Evolutionary conservation across 352 stramenopile species (phyloP).

Genomic region (Pythium pyrilobum): DNA sequence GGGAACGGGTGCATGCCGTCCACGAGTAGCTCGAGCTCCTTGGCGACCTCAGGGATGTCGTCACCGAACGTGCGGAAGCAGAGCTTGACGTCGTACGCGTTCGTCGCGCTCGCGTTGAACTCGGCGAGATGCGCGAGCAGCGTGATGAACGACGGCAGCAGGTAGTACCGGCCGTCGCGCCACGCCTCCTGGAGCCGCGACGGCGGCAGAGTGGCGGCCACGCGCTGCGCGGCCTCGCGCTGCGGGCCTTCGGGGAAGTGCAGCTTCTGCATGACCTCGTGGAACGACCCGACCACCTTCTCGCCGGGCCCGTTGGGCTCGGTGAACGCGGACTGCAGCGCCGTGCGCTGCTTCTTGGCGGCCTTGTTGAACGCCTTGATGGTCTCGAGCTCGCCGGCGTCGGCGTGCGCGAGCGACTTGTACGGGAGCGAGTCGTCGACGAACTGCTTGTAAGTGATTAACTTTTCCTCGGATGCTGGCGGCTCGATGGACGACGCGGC

Average conservation of each 20-base stretch:
- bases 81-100: constrained; percentile 39
- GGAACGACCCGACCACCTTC: constrained; percentile 40
- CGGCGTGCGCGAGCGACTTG: constrained; percentile 32
- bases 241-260: constrained; percentile 49
- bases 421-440: constrained; percentile 72
- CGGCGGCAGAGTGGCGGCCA: constrained; percentile 34
- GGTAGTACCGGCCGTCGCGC: constrained; percentile 68
- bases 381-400: constrained; percentile 28
- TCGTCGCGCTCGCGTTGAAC: constrained; percentile 13
- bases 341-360: constrained; percentile 75
- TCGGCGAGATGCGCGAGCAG: constrained; percentile 53
- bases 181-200: constrained; percentile 66
- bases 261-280: constrained; percentile 69
- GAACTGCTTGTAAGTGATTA: constrained; percentile 84
- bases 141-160: constrained; percentile 75
- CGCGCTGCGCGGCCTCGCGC: constrained; percentile 41
- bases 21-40: constrained; percentile 65
- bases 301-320: constrained; percentile 36
- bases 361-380: constrained; percentile 74
- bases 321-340: constrained; percentile 74
- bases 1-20: constrained; percentile 56
- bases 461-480: constrained; percentile 12
- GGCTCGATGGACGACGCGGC: constrained; percentile 40
- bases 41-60: constrained; percentile 67
- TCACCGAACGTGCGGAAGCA: constrained; percentile 82